Base-by-base conservation (phyloP, 148 eudicot genomes). In the Hydrangea macrophylla region DNA sequence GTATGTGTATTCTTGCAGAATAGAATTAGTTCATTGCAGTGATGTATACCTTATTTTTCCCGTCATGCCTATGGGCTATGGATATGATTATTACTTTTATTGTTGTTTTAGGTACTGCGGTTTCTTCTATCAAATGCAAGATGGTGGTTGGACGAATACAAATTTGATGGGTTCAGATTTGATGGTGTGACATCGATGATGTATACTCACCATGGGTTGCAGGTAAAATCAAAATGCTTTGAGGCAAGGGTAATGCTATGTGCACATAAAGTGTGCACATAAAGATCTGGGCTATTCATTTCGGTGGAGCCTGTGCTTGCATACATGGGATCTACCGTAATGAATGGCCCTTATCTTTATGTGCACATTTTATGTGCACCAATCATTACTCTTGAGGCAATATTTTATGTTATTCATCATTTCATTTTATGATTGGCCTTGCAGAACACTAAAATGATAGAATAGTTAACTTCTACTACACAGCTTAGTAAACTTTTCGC, bases 91-190 rank as follows among this genome's bases (percentile, higher is more conserved):
- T 75, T 36, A 50, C 79, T 71, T 57, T 55, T 67, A 37, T 44
- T 35, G 35, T 27, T 65, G 42, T 40, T 67, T 44, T 83, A 95
- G 99, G 99, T 95, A 37, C 79, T 89, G 39, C 80, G 99, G 79
- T 95, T 37, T 85, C 96, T 91, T 75, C 88, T 95, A 39, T 95
- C 97, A 73, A 95, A 91, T 79, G 97, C 97, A 67, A 89, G 99
- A 89, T 95, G 99, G 99, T 95, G 99, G 99, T 86, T 95, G 65
- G 99, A 91, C 73, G 99, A 95, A 69, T 95, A 89, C 79, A 91
- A 91, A 71, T 95, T 95, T 78, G 97, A 95, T 80, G 99, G 99
- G 37, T 95, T 91, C 78, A 84, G 97, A 80, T 95, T 91, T 83
- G 97, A 95, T 80, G 97, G 99, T 59, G 99, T 91, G 74, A 91